Evolutionary conservation across 768 basidiomycete species (phyloP).

Genomic region (Amanita jacksonii): DNA sequence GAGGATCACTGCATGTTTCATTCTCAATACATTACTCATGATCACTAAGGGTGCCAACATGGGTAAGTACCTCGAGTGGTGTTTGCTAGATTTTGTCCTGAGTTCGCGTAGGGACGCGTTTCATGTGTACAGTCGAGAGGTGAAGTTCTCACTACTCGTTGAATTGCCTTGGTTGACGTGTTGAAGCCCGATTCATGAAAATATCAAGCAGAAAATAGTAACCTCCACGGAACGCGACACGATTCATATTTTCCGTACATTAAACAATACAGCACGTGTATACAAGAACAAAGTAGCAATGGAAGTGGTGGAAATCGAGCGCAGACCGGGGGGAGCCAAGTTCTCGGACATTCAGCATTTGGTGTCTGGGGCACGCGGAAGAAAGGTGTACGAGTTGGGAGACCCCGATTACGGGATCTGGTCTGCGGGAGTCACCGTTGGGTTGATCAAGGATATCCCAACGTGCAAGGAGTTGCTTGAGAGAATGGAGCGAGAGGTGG

Average conservation of each 20-base stretch:
- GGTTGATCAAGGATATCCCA: constrained; percentile 76
- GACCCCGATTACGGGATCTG: constrained; percentile 87
- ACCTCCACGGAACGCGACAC: constrained; percentile 77
- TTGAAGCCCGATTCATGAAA: constrained; percentile 70
- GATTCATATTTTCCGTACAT: constrained; percentile 82
- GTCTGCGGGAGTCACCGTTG: constrained; percentile 57
- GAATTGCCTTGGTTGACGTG: neutral
- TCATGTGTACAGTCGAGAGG: constrained; percentile 89
- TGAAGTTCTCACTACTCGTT: constrained; percentile 16
- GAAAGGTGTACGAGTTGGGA: constrained; percentile 70
- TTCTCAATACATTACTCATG: neutral
- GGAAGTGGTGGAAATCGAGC: constrained; percentile 82
- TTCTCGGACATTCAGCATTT: constrained; percentile 79
- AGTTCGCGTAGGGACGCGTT: constrained; percentile 53
- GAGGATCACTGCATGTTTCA: constrained; percentile 29
- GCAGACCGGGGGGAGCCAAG: constrained; percentile 73
- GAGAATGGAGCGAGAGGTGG: constrained; percentile 67
- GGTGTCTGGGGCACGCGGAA: constrained; percentile 62
- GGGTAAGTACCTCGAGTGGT: constrained; percentile 33
- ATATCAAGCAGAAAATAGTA: constrained; percentile 87
- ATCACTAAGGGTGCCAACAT: constrained; percentile 73
- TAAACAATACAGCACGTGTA: constrained; percentile 78
- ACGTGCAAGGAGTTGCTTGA: constrained; percentile 65
- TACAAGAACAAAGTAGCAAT: constrained; percentile 77
- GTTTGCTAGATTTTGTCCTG: constrained; percentile 8